Evolutionary conservation across 306 rosid genomes (phyloP).

Genomic region (Echinosophora koreensis): DNA sequence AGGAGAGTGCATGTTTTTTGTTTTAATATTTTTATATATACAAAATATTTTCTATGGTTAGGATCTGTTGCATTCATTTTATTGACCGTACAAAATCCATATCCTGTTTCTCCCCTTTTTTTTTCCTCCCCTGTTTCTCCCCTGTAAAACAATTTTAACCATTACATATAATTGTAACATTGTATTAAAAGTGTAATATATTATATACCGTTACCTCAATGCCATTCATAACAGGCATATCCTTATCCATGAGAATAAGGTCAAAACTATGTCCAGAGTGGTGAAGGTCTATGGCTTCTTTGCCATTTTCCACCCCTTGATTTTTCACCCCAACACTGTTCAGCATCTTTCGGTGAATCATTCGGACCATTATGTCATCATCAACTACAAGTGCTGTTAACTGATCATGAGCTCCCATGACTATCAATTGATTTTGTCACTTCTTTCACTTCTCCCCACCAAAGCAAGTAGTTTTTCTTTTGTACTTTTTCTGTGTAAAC

Average conservation of each 20-base stretch:
- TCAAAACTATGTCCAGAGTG: conserved; percentile 65
- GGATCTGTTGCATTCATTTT: too few species aligned
- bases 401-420: conserved; percentile 1
- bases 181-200: not conserved
- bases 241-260: conserved; percentile 79
- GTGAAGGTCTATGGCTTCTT: conserved; percentile 76
- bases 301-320: conserved; percentile 62
- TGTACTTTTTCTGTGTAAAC: not conserved
- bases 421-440: not conserved
- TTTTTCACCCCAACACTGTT: conserved; percentile 56
- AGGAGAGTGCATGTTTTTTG: too few species aligned
- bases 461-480: not conserved
- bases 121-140: too few species aligned
- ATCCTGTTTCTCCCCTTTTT: too few species aligned
- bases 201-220: conserved; percentile 54
- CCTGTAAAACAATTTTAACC: not conserved
- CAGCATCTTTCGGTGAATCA: conserved; percentile 57
- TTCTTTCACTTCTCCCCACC: not conserved
- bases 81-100: too few species aligned
- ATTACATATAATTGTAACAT: not conserved
- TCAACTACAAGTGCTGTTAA: conserved; percentile 75
- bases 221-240: conserved; percentile 84
- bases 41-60: too few species aligned
- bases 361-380: conserved; percentile 56
- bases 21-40: too few species aligned